phyloP scores from a whole-genome alignment of 1,139 yeast genomes.

The Meyerozyma guilliermondii region DNA sequence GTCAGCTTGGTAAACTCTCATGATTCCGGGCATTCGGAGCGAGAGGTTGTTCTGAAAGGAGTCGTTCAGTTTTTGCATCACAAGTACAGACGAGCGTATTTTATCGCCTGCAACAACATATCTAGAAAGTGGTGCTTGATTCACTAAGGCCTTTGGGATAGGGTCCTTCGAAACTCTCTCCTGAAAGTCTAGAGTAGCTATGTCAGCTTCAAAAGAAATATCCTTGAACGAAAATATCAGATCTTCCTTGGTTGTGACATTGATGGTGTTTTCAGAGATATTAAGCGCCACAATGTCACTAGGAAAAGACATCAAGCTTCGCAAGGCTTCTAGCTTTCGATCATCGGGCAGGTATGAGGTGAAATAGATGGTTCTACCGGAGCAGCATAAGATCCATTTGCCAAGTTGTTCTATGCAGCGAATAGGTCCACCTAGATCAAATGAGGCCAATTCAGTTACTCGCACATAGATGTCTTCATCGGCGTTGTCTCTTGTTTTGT shows the following conservation, averaged over 20 bases:
- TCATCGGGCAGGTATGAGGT: slow-evolving; percentile 36
- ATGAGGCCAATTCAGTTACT: slow-evolving; percentile 33
- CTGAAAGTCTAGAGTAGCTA: neutral
- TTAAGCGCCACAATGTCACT: slow-evolving; percentile 35
- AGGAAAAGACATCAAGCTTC: slow-evolving; percentile 22
- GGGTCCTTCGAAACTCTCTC: slow-evolving; percentile 23
- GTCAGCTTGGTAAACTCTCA: slow-evolving; percentile 31
- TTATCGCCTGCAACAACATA: slow-evolving; percentile 21
- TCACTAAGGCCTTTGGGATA: slow-evolving; percentile 33
- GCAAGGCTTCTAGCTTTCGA: slow-evolving; percentile 31
- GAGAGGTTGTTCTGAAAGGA: slow-evolving; percentile 6
- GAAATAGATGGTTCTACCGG: slow-evolving; percentile 27
- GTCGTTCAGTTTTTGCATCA: slow-evolving; percentile 16
- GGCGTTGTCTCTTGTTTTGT: slow-evolving; percentile 13
- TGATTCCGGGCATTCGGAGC: slow-evolving; percentile 34
- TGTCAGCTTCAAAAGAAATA: neutral
- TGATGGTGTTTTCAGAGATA: slow-evolving; percentile 14
- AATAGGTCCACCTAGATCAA: slow-evolving; percentile 31
- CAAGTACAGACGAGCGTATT: slow-evolving; percentile 32
- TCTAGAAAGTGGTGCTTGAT: slow-evolving; percentile 24
- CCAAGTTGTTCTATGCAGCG: slow-evolving; percentile 34
- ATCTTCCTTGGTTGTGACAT: slow-evolving; percentile 9
- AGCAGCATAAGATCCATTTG: slow-evolving; percentile 28
- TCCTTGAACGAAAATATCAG: slow-evolving; percentile 6
- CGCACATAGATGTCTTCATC: slow-evolving; percentile 15